phyloP scores from a whole-genome alignment of 345 rosid genomes.

The Jatropha curcas region DNA sequence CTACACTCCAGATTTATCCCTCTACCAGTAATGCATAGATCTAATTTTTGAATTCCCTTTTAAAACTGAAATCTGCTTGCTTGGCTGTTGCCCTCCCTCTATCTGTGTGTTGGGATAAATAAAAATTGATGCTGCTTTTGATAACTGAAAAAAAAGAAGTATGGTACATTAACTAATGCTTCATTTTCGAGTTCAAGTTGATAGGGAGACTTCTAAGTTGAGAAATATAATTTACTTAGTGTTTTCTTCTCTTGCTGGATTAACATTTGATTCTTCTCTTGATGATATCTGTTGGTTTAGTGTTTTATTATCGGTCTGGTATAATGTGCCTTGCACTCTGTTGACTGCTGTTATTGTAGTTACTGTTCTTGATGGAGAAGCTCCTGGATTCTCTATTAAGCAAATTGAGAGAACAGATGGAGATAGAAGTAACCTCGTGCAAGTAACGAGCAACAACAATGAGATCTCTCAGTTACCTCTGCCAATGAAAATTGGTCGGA shows the following conservation, averaged over 20 bases:
- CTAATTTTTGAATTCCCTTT: neutral
- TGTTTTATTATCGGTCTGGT: conserved; percentile 10
- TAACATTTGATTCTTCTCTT: neutral
- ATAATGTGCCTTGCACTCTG: neutral
- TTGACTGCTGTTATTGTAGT: conserved; percentile 28
- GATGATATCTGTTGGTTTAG: neutral
- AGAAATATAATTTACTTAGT: neutral
- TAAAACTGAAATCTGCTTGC: neutral
- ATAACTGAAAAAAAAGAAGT: neutral
- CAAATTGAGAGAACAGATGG: conserved; percentile 44
- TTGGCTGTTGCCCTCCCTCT: neutral
- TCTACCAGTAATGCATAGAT: neutral
- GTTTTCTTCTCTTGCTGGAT: neutral
- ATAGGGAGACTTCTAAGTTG: neutral
- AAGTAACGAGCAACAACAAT: conserved; percentile 41
- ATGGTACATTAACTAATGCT: neutral
- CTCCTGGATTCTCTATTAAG: conserved; percentile 48
- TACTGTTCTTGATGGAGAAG: conserved; percentile 43
- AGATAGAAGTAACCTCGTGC: conserved; percentile 49
- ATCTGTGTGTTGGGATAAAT: neutral
- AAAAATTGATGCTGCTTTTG: neutral
- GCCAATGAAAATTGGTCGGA: conserved; percentile 35
- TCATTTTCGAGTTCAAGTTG: conserved; percentile 1
- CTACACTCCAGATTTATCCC: neutral
- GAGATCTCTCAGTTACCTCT: conserved; percentile 43